Base-by-base conservation (phyloP, 192 early-diverging fungal species). In the Entophlyctis helioformis region DNA sequence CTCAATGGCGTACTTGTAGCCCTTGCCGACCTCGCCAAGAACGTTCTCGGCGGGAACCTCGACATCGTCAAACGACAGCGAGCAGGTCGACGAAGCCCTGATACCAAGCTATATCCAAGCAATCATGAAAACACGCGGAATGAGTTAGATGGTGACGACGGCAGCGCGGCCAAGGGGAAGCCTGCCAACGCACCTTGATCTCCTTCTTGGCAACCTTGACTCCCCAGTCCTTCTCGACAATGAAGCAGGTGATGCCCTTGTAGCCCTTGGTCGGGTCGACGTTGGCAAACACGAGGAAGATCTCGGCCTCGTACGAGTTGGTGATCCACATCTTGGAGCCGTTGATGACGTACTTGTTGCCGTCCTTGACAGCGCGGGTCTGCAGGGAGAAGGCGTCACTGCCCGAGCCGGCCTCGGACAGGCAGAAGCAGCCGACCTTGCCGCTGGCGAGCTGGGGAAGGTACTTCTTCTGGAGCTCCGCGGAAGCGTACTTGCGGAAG, bases 1-100 rank as follows among this genome's bases (percentile, higher is more conserved):
- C 59, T 91, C 89, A 45, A 98, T 98, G 39, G 95, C 92, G 47
- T 86, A 87, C 69, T 93, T 98, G 83, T 98, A 98, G 29, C 95
- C 95, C 69, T 91, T 83, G 50, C 91, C 91, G 39, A 95, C 71
- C 53, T 93, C 85, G 37, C 95, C 95, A 9, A 98, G 61, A 19
- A 98, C 72, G 61, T 92, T 91, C 34, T 62, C 63, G 22, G 71
- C 84, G 27, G 95, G 95, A 28, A 98, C 83, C 31, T 61, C 66
- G 42, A 95, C 60, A 39, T 89, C 85, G 56, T 98, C 95, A 72
- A 98, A 95, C 53, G 81, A 82, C 37, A 98, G 63, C 43, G 78
- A 80, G 60, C 92, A 98, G 3, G 95, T 98, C 15, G 89, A 91
- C 1, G 95, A 98, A 4, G 89, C 81, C 51, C 89, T 84, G 60